A percentile compares a stretch with the other conserved stretches of the same genome.
These are phyloP conservation scores for Trypanosoma theileri DNA, from an alignment of 208 protist genomes.

Conservation along the genomic window DNA sequence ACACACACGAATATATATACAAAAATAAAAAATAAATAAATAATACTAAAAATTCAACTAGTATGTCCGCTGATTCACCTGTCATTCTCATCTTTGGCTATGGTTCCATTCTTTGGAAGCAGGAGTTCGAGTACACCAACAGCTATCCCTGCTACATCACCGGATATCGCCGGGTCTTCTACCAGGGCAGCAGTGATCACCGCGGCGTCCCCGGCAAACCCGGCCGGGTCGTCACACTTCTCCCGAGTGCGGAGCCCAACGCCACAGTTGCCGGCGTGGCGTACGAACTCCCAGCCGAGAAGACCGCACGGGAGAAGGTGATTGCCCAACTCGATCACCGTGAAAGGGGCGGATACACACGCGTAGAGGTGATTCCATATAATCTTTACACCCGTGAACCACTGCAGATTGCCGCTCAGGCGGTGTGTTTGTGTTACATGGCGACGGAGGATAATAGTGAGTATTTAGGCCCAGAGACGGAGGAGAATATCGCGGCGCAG, in stretches of 20 bases:
- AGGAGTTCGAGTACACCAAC: conserved; percentile 73
- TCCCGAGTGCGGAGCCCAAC: conserved; percentile 36
- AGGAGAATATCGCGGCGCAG: conserved; percentile 62
- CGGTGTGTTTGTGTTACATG: conserved; percentile 73
- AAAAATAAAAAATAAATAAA: neutral
- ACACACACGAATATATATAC: too few relatives aligned
- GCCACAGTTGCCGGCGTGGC: conserved; percentile 67
- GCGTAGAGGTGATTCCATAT: conserved; percentile 51
- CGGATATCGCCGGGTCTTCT: conserved; percentile 76
- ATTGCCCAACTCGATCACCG: conserved; percentile 60
- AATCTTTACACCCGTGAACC: conserved; percentile 26
- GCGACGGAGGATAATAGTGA: conserved; percentile 64
- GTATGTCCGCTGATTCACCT: neutral
- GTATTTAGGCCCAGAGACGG: conserved; percentile 56
- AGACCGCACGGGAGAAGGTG: conserved; percentile 40
- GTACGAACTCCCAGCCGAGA: conserved; percentile 65
- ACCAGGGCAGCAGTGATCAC: conserved; percentile 78
- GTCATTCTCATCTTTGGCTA: conserved; percentile 83
- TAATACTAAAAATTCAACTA: neutral
- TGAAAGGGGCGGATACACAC: conserved; percentile 68
- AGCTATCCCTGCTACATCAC: conserved; percentile 67
- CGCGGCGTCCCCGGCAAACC: conserved; percentile 62
- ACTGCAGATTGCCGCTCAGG: conserved; percentile 16
- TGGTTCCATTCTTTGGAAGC: conserved; percentile 86
- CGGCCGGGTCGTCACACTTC: conserved; percentile 78